Evolutionary conservation across 2,329 filamentous ascomycete genomes (phyloP).

Genomic region (Proliferodiscus dingleyae): DNA sequence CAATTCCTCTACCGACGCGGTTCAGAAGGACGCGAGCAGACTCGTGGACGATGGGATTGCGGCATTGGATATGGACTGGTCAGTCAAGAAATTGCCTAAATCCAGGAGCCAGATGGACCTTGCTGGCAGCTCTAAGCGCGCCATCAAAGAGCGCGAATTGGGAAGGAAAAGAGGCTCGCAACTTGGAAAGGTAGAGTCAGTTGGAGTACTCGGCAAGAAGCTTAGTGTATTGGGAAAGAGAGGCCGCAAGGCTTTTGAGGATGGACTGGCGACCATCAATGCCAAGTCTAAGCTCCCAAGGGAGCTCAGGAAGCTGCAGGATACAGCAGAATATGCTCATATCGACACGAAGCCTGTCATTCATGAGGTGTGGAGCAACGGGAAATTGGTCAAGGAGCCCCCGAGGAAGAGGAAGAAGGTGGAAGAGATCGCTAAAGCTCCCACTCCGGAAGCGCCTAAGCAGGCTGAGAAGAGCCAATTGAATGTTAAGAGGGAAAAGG

Average conservation of each 20-base stretch:
- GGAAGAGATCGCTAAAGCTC: slow-evolving; percentile 26
- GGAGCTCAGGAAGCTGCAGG: slow-evolving; percentile 54
- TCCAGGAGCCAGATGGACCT: slow-evolving; percentile 25
- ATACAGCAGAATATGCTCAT: slow-evolving; percentile 57
- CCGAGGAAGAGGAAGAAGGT: slow-evolving; percentile 32
- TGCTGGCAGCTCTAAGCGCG: slow-evolving; percentile 26
- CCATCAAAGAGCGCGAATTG: slow-evolving; percentile 32
- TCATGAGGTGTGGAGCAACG: slow-evolving; percentile 60
- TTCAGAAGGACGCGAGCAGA: slow-evolving; percentile 26
- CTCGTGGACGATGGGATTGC: slow-evolving; percentile 39
- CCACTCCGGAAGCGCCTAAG: slow-evolving; percentile 11
- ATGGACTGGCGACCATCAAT: slow-evolving; percentile 31
- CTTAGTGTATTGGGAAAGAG: slow-evolving; percentile 56
- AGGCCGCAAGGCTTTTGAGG: slow-evolving; percentile 48
- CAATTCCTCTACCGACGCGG: slow-evolving; percentile 21
- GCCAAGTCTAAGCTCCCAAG: slow-evolving; percentile 45
- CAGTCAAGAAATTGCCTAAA: slow-evolving; percentile 36
- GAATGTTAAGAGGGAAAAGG: slow-evolving; percentile 31
- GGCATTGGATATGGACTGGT: slow-evolving; percentile 44
- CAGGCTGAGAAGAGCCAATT: slow-evolving; percentile 26
- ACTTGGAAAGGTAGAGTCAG: slow-evolving; percentile 29
- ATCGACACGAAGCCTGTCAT: slow-evolving; percentile 54
- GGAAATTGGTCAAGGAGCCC: slow-evolving; percentile 49
- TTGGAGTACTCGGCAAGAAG: slow-evolving; percentile 40
- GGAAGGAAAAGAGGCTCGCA: slow-evolving; percentile 27